phyloP scores from a whole-genome alignment of 1,139 yeast genomes.

The Debaryomyces nepalensis region DNA sequence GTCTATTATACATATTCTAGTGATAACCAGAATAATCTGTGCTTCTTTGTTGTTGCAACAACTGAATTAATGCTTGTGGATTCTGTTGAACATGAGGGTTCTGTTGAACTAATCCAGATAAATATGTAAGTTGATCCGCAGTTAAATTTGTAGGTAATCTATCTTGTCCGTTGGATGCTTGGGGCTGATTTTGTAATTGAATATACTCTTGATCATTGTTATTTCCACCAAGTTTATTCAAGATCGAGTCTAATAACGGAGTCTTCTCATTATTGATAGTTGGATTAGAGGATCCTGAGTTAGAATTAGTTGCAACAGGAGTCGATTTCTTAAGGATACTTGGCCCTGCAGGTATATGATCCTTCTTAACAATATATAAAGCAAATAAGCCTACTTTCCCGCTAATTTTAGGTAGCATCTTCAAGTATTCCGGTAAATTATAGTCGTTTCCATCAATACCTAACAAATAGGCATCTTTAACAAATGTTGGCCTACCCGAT shows the following conservation, averaged over 20 bases:
- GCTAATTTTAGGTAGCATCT: slow-evolving; percentile 21
- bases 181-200: slow-evolving; percentile 10
- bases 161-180: neutral
- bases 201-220: slow-evolving; percentile 2
- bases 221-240: slow-evolving; percentile 19
- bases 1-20: slow-evolving; percentile 3
- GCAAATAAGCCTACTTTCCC: slow-evolving; percentile 45
- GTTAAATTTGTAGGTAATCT: slow-evolving; percentile 13
- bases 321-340: slow-evolving; percentile 27
- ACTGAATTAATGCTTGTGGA: slow-evolving; percentile 25
- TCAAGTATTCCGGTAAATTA: slow-evolving; percentile 34
- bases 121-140: slow-evolving; percentile 21
- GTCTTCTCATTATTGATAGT: slow-evolving; percentile 9
- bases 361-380: slow-evolving; percentile 52
- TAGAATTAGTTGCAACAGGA: slow-evolving; percentile 6
- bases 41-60: slow-evolving; percentile 22
- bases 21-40: slow-evolving; percentile 5
- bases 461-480: slow-evolving; percentile 69
- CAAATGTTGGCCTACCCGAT: slow-evolving; percentile 49
- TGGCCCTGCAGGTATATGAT: slow-evolving; percentile 30
- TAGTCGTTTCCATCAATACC: slow-evolving; percentile 43
- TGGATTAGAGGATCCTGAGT: neutral
- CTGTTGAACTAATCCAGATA: slow-evolving; percentile 24
- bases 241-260: slow-evolving; percentile 26
- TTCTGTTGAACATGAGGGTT: slow-evolving; percentile 30